Evolutionary conservation across 352 stramenopile genomes (phyloP).

Genomic region (Pythium chondricola): DNA sequence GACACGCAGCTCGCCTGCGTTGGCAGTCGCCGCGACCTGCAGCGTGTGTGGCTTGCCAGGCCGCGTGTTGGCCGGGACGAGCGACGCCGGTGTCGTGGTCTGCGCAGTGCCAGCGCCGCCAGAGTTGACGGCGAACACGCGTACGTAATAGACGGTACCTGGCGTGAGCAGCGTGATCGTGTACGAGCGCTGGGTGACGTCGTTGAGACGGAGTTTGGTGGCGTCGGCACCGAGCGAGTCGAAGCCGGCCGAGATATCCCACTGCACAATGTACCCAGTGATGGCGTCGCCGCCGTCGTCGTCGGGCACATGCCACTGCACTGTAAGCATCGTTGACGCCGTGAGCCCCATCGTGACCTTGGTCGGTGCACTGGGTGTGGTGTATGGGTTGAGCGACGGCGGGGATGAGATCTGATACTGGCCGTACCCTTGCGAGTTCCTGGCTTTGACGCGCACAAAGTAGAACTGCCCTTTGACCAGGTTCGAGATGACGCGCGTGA

Average conservation of each 20-base stretch:
- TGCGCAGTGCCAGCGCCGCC: constrained; percentile 53
- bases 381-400: constrained; percentile 88
- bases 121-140: constrained; percentile 77
- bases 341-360: constrained; percentile 73
- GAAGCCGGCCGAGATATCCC: constrained; percentile 87
- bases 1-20: constrained; percentile 33
- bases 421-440: constrained; percentile 70
- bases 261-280: constrained; percentile 89
- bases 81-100: constrained; percentile 37
- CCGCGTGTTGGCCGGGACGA: constrained; percentile 42
- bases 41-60: constrained; percentile 69
- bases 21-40: constrained; percentile 22
- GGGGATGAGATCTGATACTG: constrained; percentile 84
- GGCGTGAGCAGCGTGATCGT: constrained; percentile 80
- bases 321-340: constrained; percentile 88
- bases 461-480: constrained; percentile 64
- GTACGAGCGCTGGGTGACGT: constrained; percentile 63
- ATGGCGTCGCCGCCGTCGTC: constrained; percentile 89
- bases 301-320: constrained; percentile 75
- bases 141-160: constrained; percentile 83
- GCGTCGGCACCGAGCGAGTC: constrained; percentile 63
- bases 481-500: constrained; percentile 44
- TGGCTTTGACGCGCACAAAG: constrained; percentile 64
- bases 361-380: constrained; percentile 82
- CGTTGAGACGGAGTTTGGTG: constrained; percentile 52